Evolutionary conservation across 2,329 filamentous ascomycete genomes (phyloP).

Genomic region (Fusarium tjaetaba): DNA sequence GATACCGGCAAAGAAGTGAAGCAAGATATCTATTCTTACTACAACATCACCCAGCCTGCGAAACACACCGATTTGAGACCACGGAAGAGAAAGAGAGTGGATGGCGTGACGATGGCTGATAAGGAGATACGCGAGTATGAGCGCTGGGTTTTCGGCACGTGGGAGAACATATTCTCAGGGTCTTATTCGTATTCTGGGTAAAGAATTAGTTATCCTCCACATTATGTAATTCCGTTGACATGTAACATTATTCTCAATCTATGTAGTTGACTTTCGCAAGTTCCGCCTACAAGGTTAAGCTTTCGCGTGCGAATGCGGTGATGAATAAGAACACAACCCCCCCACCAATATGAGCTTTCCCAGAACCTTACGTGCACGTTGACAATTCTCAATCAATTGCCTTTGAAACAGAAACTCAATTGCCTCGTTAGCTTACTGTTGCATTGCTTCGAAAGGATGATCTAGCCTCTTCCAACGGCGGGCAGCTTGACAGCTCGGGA

Average conservation of each 20-base stretch:
- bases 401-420: neutral
- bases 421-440: neutral
- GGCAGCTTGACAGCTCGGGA: neutral
- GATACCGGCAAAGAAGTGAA: accelerated
- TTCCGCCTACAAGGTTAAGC: accelerated
- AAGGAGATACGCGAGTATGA: neutral
- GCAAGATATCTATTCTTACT: neutral
- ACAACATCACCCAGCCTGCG: neutral
- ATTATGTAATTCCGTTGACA: accelerated
- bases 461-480: neutral
- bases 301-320: neutral
- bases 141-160: neutral
- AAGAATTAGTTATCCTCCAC: accelerated
- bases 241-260: accelerated
- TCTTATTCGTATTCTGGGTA: neutral
- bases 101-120: neutral
- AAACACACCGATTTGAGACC: too few relatives aligned
- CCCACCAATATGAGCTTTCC: neutral
- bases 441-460: accelerated
- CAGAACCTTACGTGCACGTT: too few relatives aligned
- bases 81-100: neutral
- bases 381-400: neutral
- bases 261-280: neutral
- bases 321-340: neutral
- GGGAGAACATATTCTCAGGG: neutral